Conservation (phyloP, 2,329 filamentous ascomycete species). For the Aspergillus sclerotialis region DNA sequence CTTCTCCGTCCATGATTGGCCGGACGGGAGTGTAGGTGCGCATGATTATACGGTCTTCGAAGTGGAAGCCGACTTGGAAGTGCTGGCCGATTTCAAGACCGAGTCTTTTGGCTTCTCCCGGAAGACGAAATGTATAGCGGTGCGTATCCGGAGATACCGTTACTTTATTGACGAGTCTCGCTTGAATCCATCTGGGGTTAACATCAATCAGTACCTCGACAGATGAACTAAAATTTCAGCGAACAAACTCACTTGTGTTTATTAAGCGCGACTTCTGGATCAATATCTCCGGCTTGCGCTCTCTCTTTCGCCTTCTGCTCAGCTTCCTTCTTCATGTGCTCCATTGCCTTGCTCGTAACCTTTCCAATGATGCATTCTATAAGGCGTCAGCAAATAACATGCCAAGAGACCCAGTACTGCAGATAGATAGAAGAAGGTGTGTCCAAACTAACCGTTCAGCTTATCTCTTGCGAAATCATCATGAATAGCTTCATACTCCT, state of each 20-base stretch:
- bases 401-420: too few species aligned
- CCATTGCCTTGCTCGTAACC: constrained; percentile 43
- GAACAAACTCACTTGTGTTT: constrained; percentile 16
- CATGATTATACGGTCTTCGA: constrained; percentile 44
- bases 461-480: constrained; percentile 46
- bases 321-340: constrained; percentile 41
- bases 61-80: constrained; percentile 46
- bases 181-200: constrained; percentile 38
- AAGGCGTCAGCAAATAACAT: background rate
- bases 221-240: too few species aligned
- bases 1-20: constrained; percentile 33
- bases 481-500: constrained; percentile 44
- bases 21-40: constrained; percentile 45
- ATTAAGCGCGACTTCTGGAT: constrained; percentile 29
- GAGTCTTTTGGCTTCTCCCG: constrained; percentile 31
- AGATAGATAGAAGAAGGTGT: background rate
- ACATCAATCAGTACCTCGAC: background rate
- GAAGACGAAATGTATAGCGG: constrained; percentile 43
- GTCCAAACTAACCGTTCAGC: constrained; percentile 31
- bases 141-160: constrained; percentile 38
- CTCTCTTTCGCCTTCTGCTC: constrained; percentile 34
- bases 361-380: constrained; percentile 44
- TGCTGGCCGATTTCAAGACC: constrained; percentile 47
- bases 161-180: constrained; percentile 35
- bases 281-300: constrained; percentile 17